A percentile compares a stretch with the other conserved stretches of the same genome.
Evolutionary conservation across 139 green algal genomes (phyloP).

Genomic region (Chlorokybus atmophyticus): DNA sequence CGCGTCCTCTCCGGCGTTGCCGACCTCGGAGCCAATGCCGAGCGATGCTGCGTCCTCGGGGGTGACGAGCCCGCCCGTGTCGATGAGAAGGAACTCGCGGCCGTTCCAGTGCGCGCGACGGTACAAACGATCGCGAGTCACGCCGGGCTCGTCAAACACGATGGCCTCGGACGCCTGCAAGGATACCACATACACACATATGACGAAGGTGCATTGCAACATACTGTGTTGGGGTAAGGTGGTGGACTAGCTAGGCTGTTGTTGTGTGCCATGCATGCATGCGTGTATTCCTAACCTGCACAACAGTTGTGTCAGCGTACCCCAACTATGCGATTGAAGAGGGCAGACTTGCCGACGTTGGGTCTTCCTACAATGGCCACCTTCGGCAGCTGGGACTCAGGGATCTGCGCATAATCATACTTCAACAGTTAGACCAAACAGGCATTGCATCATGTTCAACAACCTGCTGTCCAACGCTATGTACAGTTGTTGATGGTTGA

Average conservation of each 20-base stretch:
- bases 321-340: slow-evolving; percentile 85
- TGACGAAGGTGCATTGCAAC: too few species aligned
- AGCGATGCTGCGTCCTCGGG: slow-evolving; percentile 20
- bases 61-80: slow-evolving; percentile 61
- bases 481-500: too few species aligned
- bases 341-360: slow-evolving; percentile 94
- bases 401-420: too few species aligned
- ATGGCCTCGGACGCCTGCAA: slow-evolving; percentile 49
- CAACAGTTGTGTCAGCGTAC: too few species aligned
- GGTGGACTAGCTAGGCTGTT: too few species aligned
- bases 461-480: too few species aligned
- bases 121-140: slow-evolving; percentile 86
- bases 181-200: too few species aligned
- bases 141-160: slow-evolving; percentile 82
- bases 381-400: slow-evolving; percentile 35
- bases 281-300: too few species aligned
- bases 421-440: too few species aligned
- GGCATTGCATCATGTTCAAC: too few species aligned
- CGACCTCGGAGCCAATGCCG: slow-evolving; percentile 29
- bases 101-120: slow-evolving; percentile 69
- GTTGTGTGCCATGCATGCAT: too few species aligned
- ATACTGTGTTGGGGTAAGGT: too few species aligned
- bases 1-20: slow-evolving; percentile 19
- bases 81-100: slow-evolving; percentile 85
- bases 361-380: slow-evolving; percentile 83